Base-by-base conservation (phyloP, 208 protist species). In the Leishmania braziliensis region DNA sequence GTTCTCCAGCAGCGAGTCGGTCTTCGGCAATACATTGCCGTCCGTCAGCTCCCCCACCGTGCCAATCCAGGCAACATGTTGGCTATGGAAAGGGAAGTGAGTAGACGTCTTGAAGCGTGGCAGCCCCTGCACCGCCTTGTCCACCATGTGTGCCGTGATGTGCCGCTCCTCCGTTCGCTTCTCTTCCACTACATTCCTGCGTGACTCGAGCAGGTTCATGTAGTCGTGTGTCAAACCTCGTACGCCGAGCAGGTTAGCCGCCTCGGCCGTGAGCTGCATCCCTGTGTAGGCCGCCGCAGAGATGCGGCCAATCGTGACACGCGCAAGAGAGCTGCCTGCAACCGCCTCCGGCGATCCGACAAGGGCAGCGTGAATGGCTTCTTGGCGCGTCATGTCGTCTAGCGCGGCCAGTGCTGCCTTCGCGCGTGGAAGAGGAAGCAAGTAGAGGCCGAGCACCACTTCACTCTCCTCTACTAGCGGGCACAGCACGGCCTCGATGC, bases 391-490 rank as follows among this genome's bases (percentile, higher is more conserved):
- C 23, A 84, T 33, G 73, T 81, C 69, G 75, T 92, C 87, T 18
- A 90, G 84, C 50, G 65, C 51, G 62, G 75, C 82, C 20, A 92
- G 72, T 8, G 72, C 81, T 29, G 71, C 74, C 23, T 85, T 56
- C 1, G 90, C 85, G 43, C 84, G 83, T 20, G 83, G 83, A 56
- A 95, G 76, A 5, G 89, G 84, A 16, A 96, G 68, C 16, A 96
- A 81, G 86, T 93, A 95, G 4, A 96, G 70, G 48, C 91, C 92
- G 56, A 91, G 50, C 33, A 96, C 90, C 43, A 93, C 85, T 51
- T 94, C 86, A 72, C 92, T 96, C 77, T 96, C 92, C 53, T 89
- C 77, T 60, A 94, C 88, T 8, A 96, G 84, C 36, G 90, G 88
- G 23, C 81, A 80, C 48, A 96, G 39, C 56, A 87, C 54, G 4